Conservation (phyloP, 306 rosid genomes). For the Rubus parviflorus region DNA sequence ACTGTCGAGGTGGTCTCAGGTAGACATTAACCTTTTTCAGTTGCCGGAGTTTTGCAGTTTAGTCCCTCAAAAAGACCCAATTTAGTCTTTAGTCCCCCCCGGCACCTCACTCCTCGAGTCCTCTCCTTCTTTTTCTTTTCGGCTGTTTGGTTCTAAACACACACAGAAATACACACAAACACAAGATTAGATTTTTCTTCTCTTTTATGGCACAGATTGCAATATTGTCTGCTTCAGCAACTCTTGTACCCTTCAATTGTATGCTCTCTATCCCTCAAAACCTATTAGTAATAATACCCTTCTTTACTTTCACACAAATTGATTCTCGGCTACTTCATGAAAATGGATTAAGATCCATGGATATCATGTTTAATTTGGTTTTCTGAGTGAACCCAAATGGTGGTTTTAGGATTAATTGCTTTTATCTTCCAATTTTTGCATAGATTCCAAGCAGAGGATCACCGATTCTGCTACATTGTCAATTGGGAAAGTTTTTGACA, state of each 20-base stretch:
- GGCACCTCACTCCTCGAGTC: neutral
- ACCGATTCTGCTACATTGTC: neutral
- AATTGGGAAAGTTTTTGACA: slow-evolving; percentile 12
- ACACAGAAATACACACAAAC: neutral
- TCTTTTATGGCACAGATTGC: slow-evolving; percentile 45
- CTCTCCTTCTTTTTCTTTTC: neutral
- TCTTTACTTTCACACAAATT: neutral
- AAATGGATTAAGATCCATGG: neutral
- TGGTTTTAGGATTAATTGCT: neutral
- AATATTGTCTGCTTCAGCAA: slow-evolving; percentile 31
- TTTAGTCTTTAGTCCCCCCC: slow-evolving; percentile 1
- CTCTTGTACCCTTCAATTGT: slow-evolving; percentile 31
- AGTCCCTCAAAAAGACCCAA: neutral
- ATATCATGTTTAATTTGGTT: neutral
- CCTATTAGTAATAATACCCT: neutral
- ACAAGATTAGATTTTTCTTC: neutral
- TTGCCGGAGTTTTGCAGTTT: neutral
- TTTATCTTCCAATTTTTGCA: neutral
- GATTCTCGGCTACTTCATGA: neutral
- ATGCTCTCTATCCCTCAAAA: slow-evolving; percentile 23
- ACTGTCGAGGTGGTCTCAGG: neutral
- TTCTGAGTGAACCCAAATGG: neutral
- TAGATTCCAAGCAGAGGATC: slow-evolving; percentile 6
- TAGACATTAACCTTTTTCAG: neutral
- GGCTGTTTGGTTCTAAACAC: neutral